A percentile compares a stretch with the other conserved stretches of the same genome.
Conservation (phyloP, 495 filamentous ascomycete genomes). For the Hyaloscypha hepaticicola region DNA sequence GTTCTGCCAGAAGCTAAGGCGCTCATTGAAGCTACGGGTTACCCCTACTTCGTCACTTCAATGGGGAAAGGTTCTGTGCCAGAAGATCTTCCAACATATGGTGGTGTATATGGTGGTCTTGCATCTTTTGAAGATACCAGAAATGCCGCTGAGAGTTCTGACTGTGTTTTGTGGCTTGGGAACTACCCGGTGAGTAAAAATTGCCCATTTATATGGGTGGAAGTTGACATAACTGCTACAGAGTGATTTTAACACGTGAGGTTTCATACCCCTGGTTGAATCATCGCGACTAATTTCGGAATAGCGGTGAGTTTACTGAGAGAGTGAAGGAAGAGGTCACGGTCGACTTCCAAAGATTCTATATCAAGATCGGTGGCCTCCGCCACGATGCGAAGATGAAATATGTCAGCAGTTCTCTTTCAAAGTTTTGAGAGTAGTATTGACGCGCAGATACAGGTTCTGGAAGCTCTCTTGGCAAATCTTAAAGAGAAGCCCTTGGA, state of each 20-base stretch:
- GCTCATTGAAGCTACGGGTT: conserved; percentile 35
- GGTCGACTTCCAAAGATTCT: conserved; percentile 45
- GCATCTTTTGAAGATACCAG: conserved; percentile 29
- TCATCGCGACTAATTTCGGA: conserved; percentile 1
- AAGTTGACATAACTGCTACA: neutral
- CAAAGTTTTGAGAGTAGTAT: neutral
- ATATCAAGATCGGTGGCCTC: conserved; percentile 32
- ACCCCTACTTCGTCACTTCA: conserved; percentile 36
- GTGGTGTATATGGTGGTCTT: conserved; percentile 36
- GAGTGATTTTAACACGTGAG: conserved; percentile 34
- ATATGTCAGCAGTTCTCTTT: conserved; percentile 25
- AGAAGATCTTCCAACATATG: conserved; percentile 34
- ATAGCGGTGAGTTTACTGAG: conserved; percentile 40
- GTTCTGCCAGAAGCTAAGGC: conserved; percentile 30
- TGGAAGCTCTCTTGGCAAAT: conserved; percentile 30
- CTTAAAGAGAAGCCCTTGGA: conserved; percentile 26
- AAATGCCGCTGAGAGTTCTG: conserved; percentile 34
- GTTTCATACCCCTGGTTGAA: neutral
- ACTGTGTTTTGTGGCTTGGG: conserved; percentile 40
- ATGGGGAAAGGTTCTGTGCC: conserved; percentile 40
- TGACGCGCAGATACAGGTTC: conserved; percentile 5
- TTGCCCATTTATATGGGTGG: neutral
- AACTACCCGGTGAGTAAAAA: conserved; percentile 32
- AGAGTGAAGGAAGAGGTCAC: conserved; percentile 27
- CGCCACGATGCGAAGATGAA: conserved; percentile 37